Conservation (phyloP, 208 protist species). For the Angomonas ambiguus region DNA sequence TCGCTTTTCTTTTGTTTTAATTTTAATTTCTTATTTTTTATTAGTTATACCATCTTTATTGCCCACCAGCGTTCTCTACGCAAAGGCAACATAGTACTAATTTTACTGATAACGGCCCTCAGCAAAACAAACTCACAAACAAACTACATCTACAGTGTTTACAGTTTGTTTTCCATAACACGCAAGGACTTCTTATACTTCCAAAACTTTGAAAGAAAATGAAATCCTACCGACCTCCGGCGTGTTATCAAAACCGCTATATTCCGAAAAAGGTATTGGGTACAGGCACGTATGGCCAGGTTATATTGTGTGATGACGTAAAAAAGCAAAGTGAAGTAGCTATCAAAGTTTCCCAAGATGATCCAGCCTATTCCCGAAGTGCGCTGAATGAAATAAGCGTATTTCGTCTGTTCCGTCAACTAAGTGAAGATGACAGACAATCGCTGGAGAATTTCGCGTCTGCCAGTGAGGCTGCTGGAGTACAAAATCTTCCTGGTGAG, state of each 20-base stretch:
- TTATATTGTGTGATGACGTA: constrained; percentile 85
- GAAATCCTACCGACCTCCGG: constrained; percentile 42
- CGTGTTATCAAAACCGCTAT: constrained; percentile 58
- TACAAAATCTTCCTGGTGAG: neutral
- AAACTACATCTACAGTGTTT: neutral
- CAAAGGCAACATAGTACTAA: neutral
- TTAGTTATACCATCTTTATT: neutral
- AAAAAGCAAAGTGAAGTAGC: constrained; percentile 65
- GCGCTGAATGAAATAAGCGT: constrained; percentile 78
- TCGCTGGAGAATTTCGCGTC: neutral
- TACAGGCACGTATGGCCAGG: constrained; percentile 90
- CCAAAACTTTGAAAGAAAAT: constrained; percentile 17
- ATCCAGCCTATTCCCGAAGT: constrained; percentile 73
- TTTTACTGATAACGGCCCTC: too few species aligned
- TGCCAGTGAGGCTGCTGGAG: neutral
- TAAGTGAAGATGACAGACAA: neutral
- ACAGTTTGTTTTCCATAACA: neutral
- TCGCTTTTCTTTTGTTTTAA: neutral
- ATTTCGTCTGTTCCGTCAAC: constrained; percentile 33
- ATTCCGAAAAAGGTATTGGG: constrained; percentile 69
- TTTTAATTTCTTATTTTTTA: constrained; percentile 5
- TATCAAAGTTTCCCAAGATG: constrained; percentile 80
- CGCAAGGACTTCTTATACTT: constrained; percentile 11
- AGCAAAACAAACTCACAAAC: neutral
- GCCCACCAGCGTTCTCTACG: neutral